Percentiles rank a stretch among this genome's conserved stretches.
Conservation (phyloP, 768 basidiomycete genomes). For the Mycena leptocephala region DNA sequence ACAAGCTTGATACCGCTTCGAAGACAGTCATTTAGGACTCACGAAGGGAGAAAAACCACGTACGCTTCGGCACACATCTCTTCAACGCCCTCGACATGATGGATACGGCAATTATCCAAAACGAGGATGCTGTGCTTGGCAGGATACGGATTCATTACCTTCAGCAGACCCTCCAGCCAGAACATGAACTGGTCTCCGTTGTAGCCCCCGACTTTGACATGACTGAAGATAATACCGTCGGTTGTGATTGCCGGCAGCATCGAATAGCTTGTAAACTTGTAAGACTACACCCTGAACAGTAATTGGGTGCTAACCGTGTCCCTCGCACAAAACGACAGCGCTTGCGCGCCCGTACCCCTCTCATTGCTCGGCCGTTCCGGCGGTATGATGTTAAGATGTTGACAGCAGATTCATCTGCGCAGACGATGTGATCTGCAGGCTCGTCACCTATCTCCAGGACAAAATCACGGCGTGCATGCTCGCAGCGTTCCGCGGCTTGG, state of each 20-base stretch:
- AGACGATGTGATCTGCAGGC: no score
- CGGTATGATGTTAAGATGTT: slow-evolving; percentile 18
- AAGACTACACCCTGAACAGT: neutral
- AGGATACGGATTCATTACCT: slow-evolving; percentile 40
- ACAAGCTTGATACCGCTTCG: slow-evolving; percentile 42
- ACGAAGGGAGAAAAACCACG: neutral
- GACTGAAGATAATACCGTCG: slow-evolving; percentile 36
- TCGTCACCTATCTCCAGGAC: no score
- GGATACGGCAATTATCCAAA: slow-evolving; percentile 49
- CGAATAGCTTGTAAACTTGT: slow-evolving; percentile 19
- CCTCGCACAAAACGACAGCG: slow-evolving; percentile 18
- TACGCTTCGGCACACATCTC: neutral
- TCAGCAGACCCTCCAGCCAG: slow-evolving; percentile 22
- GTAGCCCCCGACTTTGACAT: slow-evolving; percentile 32
- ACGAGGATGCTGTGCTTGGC: slow-evolving; percentile 41
- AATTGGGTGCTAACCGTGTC: slow-evolving; percentile 15
- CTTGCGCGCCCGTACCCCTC: slow-evolving; percentile 9
- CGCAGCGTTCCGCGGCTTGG: neutral
- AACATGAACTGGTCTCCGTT: slow-evolving; percentile 29
- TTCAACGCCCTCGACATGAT: slow-evolving; percentile 13
- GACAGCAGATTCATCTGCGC: no score
- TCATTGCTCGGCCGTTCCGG: slow-evolving; percentile 16
- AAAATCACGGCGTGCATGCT: neutral
- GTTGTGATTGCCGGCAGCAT: slow-evolving; percentile 33
- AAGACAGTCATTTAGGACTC: neutral